Evolutionary conservation across 768 basidiomycete species (phyloP).

Genomic region (Calocybe cyanea): DNA sequence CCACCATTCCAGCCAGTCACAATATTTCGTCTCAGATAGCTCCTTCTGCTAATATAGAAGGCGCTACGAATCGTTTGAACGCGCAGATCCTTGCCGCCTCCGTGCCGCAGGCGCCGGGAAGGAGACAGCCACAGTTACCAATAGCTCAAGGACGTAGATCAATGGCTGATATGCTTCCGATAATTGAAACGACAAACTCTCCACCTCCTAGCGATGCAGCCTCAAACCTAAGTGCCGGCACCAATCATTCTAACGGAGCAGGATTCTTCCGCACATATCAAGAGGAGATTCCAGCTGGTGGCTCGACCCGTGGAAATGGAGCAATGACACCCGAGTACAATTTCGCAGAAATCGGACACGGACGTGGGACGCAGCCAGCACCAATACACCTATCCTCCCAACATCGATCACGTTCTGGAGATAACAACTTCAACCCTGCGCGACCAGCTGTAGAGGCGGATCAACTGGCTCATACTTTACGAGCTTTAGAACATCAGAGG

Average conservation of each 20-base stretch:
- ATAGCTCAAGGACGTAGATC: constrained; percentile 28
- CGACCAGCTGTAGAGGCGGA: constrained; percentile 8
- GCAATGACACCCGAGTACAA: constrained; percentile 69
- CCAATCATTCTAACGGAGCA: constrained; percentile 51
- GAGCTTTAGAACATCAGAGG: constrained; percentile 1
- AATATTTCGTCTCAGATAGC: constrained; percentile 15
- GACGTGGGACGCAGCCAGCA: constrained; percentile 43
- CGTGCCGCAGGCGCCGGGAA: constrained; percentile 29
- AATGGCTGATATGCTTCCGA: constrained; percentile 48
- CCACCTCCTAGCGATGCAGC: constrained; percentile 60
- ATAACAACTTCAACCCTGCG: constrained; percentile 8
- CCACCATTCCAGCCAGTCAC: constrained; percentile 19
- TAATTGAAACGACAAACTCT: constrained; percentile 58
- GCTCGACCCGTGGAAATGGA: constrained; percentile 45
- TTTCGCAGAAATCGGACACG: constrained; percentile 76
- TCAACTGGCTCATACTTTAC: background rate
- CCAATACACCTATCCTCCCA: constrained; percentile 9
- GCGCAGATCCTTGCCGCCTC: constrained; percentile 30
- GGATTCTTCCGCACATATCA: constrained; percentile 60
- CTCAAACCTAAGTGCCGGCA: constrained; percentile 49
- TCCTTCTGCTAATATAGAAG: constrained; percentile 29
- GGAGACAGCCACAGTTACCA: constrained; percentile 30
- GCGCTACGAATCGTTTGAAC: constrained; percentile 32
- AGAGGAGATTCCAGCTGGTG: constrained; percentile 26
- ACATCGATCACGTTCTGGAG: constrained; percentile 4